Evolutionary conservation across 2,329 filamentous ascomycete species (phyloP).

Genomic region (Pestalotiopsis sp.): DNA sequence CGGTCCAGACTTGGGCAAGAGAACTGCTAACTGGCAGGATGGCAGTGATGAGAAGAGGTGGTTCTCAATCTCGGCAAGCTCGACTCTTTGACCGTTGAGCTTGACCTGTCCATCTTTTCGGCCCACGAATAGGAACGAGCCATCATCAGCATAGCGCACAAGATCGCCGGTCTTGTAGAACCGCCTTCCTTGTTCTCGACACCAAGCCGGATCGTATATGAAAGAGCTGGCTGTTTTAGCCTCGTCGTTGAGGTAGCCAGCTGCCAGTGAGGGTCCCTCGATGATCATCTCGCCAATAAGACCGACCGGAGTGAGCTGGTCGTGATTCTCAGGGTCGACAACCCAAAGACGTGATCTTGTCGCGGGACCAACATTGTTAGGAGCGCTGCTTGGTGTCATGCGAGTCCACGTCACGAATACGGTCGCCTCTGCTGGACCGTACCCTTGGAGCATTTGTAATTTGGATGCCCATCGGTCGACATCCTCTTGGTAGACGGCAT

Average conservation of each 20-base stretch:
- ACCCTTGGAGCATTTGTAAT: neutral
- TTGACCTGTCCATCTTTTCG: constrained; percentile 14
- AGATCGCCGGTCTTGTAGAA: constrained; percentile 43
- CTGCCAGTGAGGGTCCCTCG: constrained; percentile 15
- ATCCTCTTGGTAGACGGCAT: neutral
- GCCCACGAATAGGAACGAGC: constrained; percentile 24
- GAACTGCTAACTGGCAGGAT: neutral
- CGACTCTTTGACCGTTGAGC: constrained; percentile 12
- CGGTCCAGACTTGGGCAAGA: constrained; percentile 2
- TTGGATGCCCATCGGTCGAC: constrained; percentile 8
- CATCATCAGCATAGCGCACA: constrained; percentile 32
- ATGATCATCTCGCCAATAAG: constrained; percentile 16
- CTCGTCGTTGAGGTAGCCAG: constrained; percentile 16
- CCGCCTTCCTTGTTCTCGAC: constrained; percentile 15
- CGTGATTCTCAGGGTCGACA: constrained; percentile 11
- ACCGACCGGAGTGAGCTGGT: constrained; percentile 16
- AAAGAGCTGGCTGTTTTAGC: constrained; percentile 15
- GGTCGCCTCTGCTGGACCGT: constrained; percentile 6
- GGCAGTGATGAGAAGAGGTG: constrained; percentile 11
- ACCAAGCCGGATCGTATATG: constrained; percentile 11
- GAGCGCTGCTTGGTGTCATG: neutral
- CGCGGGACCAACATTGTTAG: constrained; percentile 1
- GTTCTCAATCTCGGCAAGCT: constrained; percentile 13
- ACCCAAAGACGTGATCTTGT: constrained; percentile 12
- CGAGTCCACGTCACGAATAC: constrained; percentile 1